A percentile compares a stretch with the other conserved stretches of the same genome.
phyloP scores from a whole-genome alignment of 73 alveolate genomes.

The Symbiodinium pilosum region DNA sequence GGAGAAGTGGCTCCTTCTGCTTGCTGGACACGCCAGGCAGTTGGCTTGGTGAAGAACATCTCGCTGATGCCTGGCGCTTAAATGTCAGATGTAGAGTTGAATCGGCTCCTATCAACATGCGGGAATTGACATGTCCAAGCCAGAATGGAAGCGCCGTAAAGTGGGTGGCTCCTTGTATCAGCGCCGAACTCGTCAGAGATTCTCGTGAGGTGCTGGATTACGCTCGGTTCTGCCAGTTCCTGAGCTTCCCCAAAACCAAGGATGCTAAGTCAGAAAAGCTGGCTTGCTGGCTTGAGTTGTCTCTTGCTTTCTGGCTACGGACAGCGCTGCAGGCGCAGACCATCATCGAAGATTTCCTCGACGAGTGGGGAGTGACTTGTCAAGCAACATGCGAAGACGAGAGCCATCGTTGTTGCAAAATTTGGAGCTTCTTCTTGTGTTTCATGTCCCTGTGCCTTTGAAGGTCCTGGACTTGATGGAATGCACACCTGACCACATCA shows the following conservation, averaged over 20 bases:
- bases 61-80: slow-evolving; percentile 98
- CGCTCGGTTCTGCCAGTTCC: slow-evolving; percentile 71
- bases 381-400: not conserved
- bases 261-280: not conserved
- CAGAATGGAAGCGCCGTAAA: too few relatives aligned
- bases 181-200: too few relatives aligned
- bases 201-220: slow-evolving; percentile 60
- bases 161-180: too few relatives aligned
- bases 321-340: slow-evolving; percentile 62
- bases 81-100: too few relatives aligned
- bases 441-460: not conserved
- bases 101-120: too few relatives aligned
- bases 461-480: slow-evolving; percentile 93
- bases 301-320: too few relatives aligned
- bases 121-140: too few relatives aligned
- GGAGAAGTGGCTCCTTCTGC: not conserved
- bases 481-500: slow-evolving; percentile 94
- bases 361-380: slow-evolving; percentile 63
- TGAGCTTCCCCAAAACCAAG: not conserved
- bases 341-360: slow-evolving; percentile 88
- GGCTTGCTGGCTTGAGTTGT: not conserved
- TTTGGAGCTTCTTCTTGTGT: not conserved
- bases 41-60: slow-evolving; percentile 99
- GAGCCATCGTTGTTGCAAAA: not conserved
- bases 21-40: slow-evolving; percentile 94